phyloP scores from a whole-genome alignment of 1,284 basidiomycete species.

The Bjerkandera adusta region DNA sequence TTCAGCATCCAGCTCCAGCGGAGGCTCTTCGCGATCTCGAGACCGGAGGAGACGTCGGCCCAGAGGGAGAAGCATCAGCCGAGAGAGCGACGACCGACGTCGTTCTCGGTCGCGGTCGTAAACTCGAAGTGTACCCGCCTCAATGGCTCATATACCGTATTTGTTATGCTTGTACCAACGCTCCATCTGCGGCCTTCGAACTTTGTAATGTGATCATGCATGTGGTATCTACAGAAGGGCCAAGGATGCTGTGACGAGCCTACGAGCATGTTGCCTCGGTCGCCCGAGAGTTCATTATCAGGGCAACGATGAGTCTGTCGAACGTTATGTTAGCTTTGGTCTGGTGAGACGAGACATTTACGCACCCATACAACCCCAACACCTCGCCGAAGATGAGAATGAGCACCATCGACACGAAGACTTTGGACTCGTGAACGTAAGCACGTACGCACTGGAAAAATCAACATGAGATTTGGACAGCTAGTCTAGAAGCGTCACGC shows the following conservation, averaged over 20 bases:
- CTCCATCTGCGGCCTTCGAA: not conserved
- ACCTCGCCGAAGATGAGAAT: constrained; percentile 96
- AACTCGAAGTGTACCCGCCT: not conserved
- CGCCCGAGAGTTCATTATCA: constrained; percentile 84
- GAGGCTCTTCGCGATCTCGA: constrained; percentile 13
- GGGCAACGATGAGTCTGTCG: constrained; percentile 83
- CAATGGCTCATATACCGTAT: not conserved
- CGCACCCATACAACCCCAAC: constrained; percentile 82
- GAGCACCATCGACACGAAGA: constrained; percentile 89
- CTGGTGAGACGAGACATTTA: constrained; percentile 8
- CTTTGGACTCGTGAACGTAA: constrained; percentile 82
- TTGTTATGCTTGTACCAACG: not conserved
- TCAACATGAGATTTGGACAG: not conserved
- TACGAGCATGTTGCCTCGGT: constrained; percentile 25
- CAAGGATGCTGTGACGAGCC: not conserved
- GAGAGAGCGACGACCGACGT: constrained; percentile 22
- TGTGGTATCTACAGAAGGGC: not conserved
- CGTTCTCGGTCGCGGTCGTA: constrained; percentile 18
- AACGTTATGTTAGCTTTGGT: constrained; percentile 6
- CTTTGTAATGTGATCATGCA: not conserved
- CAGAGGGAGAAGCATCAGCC: constrained; percentile 24
- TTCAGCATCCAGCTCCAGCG: constrained; percentile 17
- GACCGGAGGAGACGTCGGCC: constrained; percentile 48
- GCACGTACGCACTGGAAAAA: constrained; percentile 61
- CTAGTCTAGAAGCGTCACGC: constrained; percentile 27